Evolutionary conservation across 1,139 yeast species (phyloP).

Genomic region (Torulaspora globosa): DNA sequence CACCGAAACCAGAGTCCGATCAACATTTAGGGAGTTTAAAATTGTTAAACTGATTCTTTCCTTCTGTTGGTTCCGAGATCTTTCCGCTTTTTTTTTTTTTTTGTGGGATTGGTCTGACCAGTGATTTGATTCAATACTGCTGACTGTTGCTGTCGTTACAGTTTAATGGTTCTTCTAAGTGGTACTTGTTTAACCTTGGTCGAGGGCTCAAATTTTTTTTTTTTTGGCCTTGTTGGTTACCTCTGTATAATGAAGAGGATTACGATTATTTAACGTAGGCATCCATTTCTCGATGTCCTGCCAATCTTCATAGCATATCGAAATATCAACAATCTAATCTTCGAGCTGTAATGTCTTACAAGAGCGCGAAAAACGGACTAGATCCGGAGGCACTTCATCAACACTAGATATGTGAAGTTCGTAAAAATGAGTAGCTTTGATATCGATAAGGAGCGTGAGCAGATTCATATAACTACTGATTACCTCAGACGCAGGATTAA

Average conservation of each 20-base stretch:
- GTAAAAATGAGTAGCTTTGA: slow-evolving; percentile 4
- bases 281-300: neutral
- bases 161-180: neutral
- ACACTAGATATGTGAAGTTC: neutral
- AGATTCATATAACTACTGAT: slow-evolving; percentile 19
- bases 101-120: neutral
- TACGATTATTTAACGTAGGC: neutral
- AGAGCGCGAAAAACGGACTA: neutral
- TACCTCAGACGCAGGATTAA: slow-evolving; percentile 15
- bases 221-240: neutral
- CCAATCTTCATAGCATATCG: neutral
- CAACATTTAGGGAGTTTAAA: neutral
- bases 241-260: neutral
- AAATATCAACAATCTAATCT: neutral
- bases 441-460: slow-evolving; percentile 18
- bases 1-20: neutral
- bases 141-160: neutral
- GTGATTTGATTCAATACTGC: no score
- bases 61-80: neutral
- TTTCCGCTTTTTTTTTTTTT: neutral
- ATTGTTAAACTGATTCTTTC: neutral
- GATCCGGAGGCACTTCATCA: neutral
- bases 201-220: slow-evolving; percentile 2
- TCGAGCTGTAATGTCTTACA: neutral
- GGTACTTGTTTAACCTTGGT: neutral